Percentiles rank a stretch among this genome's conserved stretches.
Conservation (phyloP, 2,329 filamentous ascomycete species). For the Bipolaris oryzae region DNA sequence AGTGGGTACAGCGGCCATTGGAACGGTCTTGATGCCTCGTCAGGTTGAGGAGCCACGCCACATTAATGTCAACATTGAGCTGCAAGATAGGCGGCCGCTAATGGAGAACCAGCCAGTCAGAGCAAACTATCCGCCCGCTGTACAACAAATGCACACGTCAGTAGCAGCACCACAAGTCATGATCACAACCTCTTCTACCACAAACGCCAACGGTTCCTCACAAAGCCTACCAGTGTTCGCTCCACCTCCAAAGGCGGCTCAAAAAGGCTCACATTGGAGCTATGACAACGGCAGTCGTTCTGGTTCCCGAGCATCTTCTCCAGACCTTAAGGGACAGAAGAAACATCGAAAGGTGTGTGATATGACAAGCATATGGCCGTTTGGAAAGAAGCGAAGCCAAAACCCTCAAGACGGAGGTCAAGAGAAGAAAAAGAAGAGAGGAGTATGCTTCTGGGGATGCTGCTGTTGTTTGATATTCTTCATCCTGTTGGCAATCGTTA, state of each 20-base stretch:
- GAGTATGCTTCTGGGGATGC: slow-evolving; percentile 43
- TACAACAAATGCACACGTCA: slow-evolving; percentile 26
- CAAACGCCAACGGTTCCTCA: slow-evolving; percentile 22
- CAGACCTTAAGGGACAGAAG: slow-evolving; percentile 36
- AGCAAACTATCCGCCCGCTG: slow-evolving; percentile 23
- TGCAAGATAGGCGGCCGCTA: slow-evolving; percentile 35
- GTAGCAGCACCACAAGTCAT: slow-evolving; percentile 22
- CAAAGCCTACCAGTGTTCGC: slow-evolving; percentile 37
- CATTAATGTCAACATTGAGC: slow-evolving; percentile 42
- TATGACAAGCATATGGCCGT: slow-evolving; percentile 32
- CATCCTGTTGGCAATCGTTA: slow-evolving; percentile 48
- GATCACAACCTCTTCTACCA: slow-evolving; percentile 12
- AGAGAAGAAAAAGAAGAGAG: slow-evolving; percentile 40
- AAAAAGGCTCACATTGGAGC: slow-evolving; percentile 35
- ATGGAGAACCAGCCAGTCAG: slow-evolving; percentile 19
- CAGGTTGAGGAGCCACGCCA: slow-evolving; percentile 34
- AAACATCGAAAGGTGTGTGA: slow-evolving; percentile 41
- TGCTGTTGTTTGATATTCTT: slow-evolving; percentile 45
- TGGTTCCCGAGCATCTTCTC: slow-evolving; percentile 29
- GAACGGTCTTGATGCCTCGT: slow-evolving; percentile 42
- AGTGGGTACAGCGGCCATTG: slow-evolving; percentile 40
- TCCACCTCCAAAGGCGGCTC: slow-evolving; percentile 37
- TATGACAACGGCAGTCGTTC: slow-evolving; percentile 35
- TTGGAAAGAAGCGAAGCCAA: slow-evolving; percentile 25
- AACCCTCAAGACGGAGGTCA: slow-evolving; percentile 28